These are phyloP conservation scores for Xylariaceae sp. DNA, from an alignment of 2,329 filamentous ascomycete species.

Conservation along the genomic window DNA sequence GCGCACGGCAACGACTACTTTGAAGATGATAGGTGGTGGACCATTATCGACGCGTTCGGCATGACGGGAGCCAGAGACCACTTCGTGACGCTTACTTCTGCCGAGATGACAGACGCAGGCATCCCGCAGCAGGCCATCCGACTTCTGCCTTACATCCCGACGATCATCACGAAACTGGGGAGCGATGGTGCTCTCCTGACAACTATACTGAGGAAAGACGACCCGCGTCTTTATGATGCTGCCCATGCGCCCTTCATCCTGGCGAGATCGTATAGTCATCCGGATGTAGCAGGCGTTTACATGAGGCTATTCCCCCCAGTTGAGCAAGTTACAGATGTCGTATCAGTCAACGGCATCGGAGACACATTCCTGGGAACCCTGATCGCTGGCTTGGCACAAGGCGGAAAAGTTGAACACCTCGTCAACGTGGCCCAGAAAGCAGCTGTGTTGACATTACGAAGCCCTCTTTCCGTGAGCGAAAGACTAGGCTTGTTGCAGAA, in stretches of 20 bases:
- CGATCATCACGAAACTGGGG: constrained; percentile 79
- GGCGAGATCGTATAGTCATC: constrained; percentile 52
- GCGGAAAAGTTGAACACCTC: constrained; percentile 52
- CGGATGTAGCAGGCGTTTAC: constrained; percentile 68
- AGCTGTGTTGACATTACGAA: constrained; percentile 72
- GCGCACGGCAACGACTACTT: constrained; percentile 64
- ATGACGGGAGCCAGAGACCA: constrained; percentile 68
- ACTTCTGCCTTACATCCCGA: constrained; percentile 82
- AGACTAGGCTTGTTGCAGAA: constrained; percentile 43
- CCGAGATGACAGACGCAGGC: constrained; percentile 67
- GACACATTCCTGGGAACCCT: constrained; percentile 87
- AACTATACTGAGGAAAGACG: constrained; percentile 60
- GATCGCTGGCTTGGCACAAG: constrained; percentile 68
- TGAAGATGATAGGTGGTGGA: constrained; percentile 69
- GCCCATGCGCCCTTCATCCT: constrained; percentile 66
- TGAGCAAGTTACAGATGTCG: constrained; percentile 62
- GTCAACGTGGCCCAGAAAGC: constrained; percentile 78
- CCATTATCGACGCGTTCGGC: constrained; percentile 70
- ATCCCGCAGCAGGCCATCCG: constrained; percentile 79
- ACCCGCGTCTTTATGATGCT: constrained; percentile 59
- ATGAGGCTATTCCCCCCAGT: constrained; percentile 67
- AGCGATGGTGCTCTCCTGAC: constrained; percentile 69
- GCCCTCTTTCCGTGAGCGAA: constrained; percentile 64
- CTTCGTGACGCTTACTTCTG: constrained; percentile 63
- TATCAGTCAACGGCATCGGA: constrained; percentile 90